Percentiles rank a stretch among this genome's conserved stretches.
Conservation (phyloP, 257 asterid genomes). For the Fraxinus pennsylvanica region DNA sequence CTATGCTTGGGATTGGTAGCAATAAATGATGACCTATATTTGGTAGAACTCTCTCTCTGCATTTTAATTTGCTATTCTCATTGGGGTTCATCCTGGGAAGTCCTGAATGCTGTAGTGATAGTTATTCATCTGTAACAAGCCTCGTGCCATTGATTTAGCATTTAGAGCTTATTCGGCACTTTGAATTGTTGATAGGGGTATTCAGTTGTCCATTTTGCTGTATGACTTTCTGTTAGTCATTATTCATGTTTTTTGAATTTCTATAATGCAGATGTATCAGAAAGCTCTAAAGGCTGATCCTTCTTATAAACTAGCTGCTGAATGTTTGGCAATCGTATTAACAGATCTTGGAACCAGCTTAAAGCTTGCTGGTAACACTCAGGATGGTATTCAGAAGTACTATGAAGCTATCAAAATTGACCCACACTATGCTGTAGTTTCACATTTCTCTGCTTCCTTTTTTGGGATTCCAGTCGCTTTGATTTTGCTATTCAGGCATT, state of each 20-base stretch:
- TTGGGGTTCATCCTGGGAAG: conserved; percentile 3
- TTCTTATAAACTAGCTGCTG: conserved; percentile 84
- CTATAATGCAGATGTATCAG: conserved; percentile 81
- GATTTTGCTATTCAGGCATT: conserved; percentile 17
- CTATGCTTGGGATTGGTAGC: conserved; percentile 8
- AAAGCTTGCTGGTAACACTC: conserved; percentile 94
- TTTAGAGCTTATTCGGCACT: conserved; percentile 12
- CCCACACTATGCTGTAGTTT: conserved; percentile 87
- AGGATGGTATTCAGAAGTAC: conserved; percentile 96
- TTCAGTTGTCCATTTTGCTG: background rate
- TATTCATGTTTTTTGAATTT: conserved; percentile 13
- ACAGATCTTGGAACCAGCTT: conserved; percentile 98
- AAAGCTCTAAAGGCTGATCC: conserved; percentile 85
- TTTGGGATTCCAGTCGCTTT: conserved; percentile 16
- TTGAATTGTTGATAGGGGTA: background rate
- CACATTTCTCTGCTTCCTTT: conserved; percentile 26
- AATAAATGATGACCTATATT: background rate
- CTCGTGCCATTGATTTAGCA: conserved; percentile 8
- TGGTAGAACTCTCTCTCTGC: background rate
- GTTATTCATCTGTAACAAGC: conserved; percentile 20
- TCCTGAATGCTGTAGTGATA: conserved; percentile 17
- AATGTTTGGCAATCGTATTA: conserved; percentile 90
- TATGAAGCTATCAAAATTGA: conserved; percentile 90
- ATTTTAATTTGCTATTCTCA: background rate
- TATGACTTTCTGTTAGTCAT: conserved; percentile 15